phyloP scores from a whole-genome alignment of 192 early-diverging fungal genomes.

The Backusella morwellensis region DNA sequence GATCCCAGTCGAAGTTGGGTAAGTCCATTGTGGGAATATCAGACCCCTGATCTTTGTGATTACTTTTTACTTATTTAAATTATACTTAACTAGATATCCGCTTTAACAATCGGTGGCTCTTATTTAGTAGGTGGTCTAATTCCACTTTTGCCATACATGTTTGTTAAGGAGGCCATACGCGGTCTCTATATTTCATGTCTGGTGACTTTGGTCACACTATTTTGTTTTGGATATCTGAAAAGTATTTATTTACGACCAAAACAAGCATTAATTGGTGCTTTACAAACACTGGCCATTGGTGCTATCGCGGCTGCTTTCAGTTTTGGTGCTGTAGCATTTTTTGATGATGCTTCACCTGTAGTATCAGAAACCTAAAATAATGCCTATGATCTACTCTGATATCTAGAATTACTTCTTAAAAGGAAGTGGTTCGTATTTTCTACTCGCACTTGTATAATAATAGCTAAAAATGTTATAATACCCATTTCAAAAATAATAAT shows the following conservation, averaged over 20 bases:
- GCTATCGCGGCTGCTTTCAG: slow-evolving; percentile 38
- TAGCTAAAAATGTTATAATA: slow-evolving; percentile 2
- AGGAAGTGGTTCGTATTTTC: neutral
- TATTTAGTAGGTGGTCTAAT: slow-evolving; percentile 60
- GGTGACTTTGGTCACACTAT: slow-evolving; percentile 46
- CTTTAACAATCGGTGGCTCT: slow-evolving; percentile 52
- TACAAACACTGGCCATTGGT: slow-evolving; percentile 41
- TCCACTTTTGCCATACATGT: slow-evolving; percentile 57
- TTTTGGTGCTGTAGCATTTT: slow-evolving; percentile 25
- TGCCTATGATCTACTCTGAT: neutral
- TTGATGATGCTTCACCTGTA: slow-evolving; percentile 10
- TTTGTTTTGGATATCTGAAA: slow-evolving; percentile 49
- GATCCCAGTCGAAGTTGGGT: slow-evolving; percentile 44
- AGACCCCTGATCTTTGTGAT: neutral
- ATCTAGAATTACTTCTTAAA: neutral
- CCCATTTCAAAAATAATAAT: neutral
- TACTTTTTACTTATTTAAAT: neutral
- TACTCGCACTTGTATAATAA: neutral
- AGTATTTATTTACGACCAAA: slow-evolving; percentile 35
- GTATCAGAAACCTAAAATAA: neutral
- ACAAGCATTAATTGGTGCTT: slow-evolving; percentile 35
- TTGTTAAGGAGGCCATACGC: slow-evolving; percentile 27
- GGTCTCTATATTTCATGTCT: slow-evolving; percentile 47
- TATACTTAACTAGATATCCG: slow-evolving; percentile 38
- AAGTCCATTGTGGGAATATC: neutral